phyloP scores from a whole-genome alignment of 1,284 basidiomycete genomes.

The Cutaneotrichosporon curvatum region DNA sequence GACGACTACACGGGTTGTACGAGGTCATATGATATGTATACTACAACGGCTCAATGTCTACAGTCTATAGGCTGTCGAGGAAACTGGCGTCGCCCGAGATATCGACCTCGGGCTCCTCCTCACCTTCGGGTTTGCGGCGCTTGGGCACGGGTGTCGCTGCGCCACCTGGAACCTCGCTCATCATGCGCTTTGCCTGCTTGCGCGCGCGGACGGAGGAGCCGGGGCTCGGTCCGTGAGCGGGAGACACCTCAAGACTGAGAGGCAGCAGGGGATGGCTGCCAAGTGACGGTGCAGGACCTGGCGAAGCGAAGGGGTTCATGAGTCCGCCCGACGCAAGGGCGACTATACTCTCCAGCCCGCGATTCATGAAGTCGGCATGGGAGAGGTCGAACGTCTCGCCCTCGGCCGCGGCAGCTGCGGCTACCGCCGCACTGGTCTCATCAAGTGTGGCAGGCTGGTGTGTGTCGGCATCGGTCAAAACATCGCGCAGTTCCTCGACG shows the following conservation, averaged over 20 bases:
- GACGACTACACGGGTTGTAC: background rate
- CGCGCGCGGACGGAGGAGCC: conserved; percentile 34
- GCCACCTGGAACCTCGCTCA: conserved; percentile 33
- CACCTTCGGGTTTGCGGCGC: conserved; percentile 9
- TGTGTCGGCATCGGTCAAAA: conserved; percentile 13
- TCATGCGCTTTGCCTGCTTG: conserved; percentile 30
- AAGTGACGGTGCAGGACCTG: background rate
- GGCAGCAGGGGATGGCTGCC: conserved; percentile 7
- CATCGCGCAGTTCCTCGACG: conserved; percentile 25
- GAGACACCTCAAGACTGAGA: conserved; percentile 4
- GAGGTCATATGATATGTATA: too few relatives aligned
- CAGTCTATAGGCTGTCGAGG: conserved; percentile 7
- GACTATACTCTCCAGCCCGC: conserved; percentile 18
- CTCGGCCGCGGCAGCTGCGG: conserved; percentile 5
- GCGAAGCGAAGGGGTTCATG: conserved; percentile 14
- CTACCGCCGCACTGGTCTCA: conserved; percentile 8
- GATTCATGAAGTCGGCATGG: conserved; percentile 13
- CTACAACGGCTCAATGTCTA: background rate
- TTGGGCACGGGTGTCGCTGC: conserved; percentile 38
- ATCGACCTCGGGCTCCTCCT: conserved; percentile 6
- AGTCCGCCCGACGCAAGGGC: conserved; percentile 13
- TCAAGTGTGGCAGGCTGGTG: background rate
- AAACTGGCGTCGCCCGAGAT: conserved; percentile 15
- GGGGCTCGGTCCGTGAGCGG: conserved; percentile 6
- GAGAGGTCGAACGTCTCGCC: conserved; percentile 16